Base-by-base conservation (phyloP, 1,284 basidiomycete species). In the Heterobasidion annosum region DNA sequence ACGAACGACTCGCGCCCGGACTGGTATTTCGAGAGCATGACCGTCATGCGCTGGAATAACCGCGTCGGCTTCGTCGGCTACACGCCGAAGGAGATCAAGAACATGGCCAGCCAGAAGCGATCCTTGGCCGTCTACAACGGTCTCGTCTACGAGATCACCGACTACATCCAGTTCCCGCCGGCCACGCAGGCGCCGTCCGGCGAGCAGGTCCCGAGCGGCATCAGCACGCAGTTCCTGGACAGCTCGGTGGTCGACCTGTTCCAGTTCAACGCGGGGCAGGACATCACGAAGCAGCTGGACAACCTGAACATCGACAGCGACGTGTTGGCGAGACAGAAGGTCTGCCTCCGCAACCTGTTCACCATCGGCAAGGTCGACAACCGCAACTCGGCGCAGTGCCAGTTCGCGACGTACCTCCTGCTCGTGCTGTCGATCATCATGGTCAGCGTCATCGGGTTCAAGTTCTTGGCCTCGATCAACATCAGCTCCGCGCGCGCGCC, bases 11-110 rank as follows among this genome's bases (percentile, higher is more conserved):
- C 88, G 0, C 84, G 95, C 19, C 93, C 94, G 0, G 96, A 99
- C 68, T 99, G 96, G 97, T 99, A 99, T 71, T 93, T 89, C 61
- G 91, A 99, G 73, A 80, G 76, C 60, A 95, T 95, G 93, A 85
- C 88, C 6, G 72, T 80, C 63, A 86, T 99, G 83, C 88, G 94
- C 5, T 95, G 88, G 75, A 88, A 83, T 56, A 87, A 84, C 63
- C 87, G 94, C 52, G 80, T 86, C 49, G 95, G 96, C 0, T 98
- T 96, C 69, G 70, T 97, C 61, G 97, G 94, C 0, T 91, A 84
- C 67, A 93, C 91, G 0, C 82, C 83, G 19, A 84, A 85, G 63
- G 85, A 89, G 58, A 80, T 99, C 64, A 78, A 73, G 62, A 83
- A 79, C 60, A 79, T 87, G 78, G 87, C 89, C 8, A 77, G 65